A percentile compares a stretch with the other conserved stretches of the same genome.
phyloP scores from a whole-genome alignment of 371 early-diverging fungal species.

The Capillidium rhysosporum region DNA sequence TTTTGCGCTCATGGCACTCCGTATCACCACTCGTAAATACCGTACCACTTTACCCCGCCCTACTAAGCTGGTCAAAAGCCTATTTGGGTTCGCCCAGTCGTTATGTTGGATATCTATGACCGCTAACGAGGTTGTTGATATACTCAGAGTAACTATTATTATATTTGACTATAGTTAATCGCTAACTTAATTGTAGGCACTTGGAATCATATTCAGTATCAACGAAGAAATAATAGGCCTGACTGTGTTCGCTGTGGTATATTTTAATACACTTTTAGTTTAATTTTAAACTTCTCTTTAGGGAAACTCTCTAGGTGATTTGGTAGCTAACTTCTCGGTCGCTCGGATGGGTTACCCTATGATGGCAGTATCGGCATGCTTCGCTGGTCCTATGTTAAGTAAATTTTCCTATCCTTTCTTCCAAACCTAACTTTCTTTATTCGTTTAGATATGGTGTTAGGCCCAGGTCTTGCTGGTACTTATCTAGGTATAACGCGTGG shows the following conservation, averaged over 20 bases:
- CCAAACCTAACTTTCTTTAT: neutral
- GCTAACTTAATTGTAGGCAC: conserved; percentile 16
- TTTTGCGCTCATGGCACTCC: neutral
- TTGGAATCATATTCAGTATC: conserved; percentile 50
- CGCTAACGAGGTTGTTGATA: conserved; percentile 67
- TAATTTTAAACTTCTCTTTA: conserved; percentile 8
- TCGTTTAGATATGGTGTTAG: conserved; percentile 2
- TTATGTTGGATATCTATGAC: conserved; percentile 60
- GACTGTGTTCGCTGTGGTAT: conserved; percentile 61
- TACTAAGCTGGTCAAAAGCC: conserved; percentile 15
- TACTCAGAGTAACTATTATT: conserved; percentile 26
- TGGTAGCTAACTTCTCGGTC: conserved; percentile 65
- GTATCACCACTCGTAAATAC: neutral
- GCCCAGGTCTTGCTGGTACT: neutral
- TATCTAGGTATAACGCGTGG: neutral
- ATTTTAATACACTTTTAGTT: conserved; percentile 1
- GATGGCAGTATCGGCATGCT: conserved; percentile 74
- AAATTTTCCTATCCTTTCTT: conserved; percentile 10
- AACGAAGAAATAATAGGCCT: conserved; percentile 64
- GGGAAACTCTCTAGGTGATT: conserved; percentile 72
- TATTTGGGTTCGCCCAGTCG: conserved; percentile 46
- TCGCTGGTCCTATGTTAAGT: conserved; percentile 67
- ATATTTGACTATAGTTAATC: too few relatives aligned
- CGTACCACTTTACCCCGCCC: neutral
- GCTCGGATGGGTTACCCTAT: conserved; percentile 60